Base-by-base conservation (phyloP, 2,329 filamentous ascomycete genomes). In the Raffaelea arxii region DNA sequence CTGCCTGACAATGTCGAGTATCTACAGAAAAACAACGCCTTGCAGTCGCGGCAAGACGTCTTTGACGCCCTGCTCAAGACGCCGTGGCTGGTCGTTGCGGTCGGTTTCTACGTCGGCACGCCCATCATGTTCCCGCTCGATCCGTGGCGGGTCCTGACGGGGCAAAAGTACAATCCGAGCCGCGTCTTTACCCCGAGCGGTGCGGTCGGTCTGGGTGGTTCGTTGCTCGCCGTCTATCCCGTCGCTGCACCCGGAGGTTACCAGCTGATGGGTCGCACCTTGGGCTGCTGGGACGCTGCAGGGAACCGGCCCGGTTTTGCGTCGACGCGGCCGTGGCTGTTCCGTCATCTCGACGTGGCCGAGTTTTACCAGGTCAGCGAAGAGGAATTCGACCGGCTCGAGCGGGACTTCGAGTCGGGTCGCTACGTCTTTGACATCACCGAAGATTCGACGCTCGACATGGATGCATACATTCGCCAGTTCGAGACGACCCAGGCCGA, bases 311-410 rank as follows among this genome's bases (percentile, higher is more conserved):
- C 60, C 0, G 69, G 69, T 2, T 78, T 75, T 53, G 62, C 58
- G 3, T 51, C 63, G 0, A 58, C 65, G 0, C 54, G 60, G 24
- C 75, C 76, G 0, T 77, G 75, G 69, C 62, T 79, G 2, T 79
- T 77, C 53, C 64, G 70, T 42, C 71, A 77, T 50, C 77, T 79
- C 49, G 76, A 80, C 51, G 65, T 76, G 38, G 62, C 79, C 19
- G 72, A 67, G 0, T 79, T 73, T 56, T 72, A 77, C 51, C 65
- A 70, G 46, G 74, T 78, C 14, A 65, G 54, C 27, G 71, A 77
- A 50, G 59, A 63, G 12, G 72, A 78, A 51, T 70, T 77, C 30
- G 71, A 76, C 46, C 1, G 6, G 19, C 21, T n/a, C 22, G 43
- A 36, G 35, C 23, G 43, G 1, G 47, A 39, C 23, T 79, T 75